Conservation (phyloP, 352 stramenopile genomes). For the Phytopythium cucurbitacearum region DNA sequence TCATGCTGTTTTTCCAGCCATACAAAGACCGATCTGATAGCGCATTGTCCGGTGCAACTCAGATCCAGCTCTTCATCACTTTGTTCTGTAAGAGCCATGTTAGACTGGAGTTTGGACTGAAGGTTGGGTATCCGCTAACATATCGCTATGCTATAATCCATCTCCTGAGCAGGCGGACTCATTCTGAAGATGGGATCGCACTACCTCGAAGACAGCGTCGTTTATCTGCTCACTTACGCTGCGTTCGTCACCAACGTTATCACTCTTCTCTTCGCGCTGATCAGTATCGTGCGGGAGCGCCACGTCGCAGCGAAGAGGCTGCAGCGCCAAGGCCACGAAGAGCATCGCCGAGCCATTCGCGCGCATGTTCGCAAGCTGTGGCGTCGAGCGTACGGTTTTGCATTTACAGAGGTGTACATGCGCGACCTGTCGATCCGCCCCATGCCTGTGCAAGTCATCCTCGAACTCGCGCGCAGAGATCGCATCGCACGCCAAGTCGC, state of each 20-base stretch:
- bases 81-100: slow-evolving; percentile 54
- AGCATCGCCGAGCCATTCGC: slow-evolving; percentile 42
- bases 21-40: slow-evolving; percentile 63
- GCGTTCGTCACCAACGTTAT: slow-evolving; percentile 47
- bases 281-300: slow-evolving; percentile 56
- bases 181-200: slow-evolving; percentile 63
- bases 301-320: slow-evolving; percentile 21
- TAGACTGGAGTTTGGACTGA: neutral
- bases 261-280: slow-evolving; percentile 43
- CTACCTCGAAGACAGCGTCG: slow-evolving; percentile 36
- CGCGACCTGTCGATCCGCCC: slow-evolving; percentile 29
- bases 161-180: slow-evolving; percentile 32
- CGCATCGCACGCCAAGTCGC: slow-evolving; percentile 22
- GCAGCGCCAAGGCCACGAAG: slow-evolving; percentile 27
- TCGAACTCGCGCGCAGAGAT: slow-evolving; percentile 54
- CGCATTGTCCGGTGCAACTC: slow-evolving; percentile 48
- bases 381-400: slow-evolving; percentile 49
- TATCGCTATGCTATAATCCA: neutral
- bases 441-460: slow-evolving; percentile 54
- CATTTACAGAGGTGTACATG: slow-evolving; percentile 55
- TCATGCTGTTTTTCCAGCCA: slow-evolving; percentile 69
- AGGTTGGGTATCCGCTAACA: neutral
- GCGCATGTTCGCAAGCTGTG: slow-evolving; percentile 49
- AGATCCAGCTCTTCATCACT: slow-evolving; percentile 79
- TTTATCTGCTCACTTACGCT: slow-evolving; percentile 43